Conservation (phyloP, 768 basidiomycete species). For the Vishniacozyma victoriae region DNA sequence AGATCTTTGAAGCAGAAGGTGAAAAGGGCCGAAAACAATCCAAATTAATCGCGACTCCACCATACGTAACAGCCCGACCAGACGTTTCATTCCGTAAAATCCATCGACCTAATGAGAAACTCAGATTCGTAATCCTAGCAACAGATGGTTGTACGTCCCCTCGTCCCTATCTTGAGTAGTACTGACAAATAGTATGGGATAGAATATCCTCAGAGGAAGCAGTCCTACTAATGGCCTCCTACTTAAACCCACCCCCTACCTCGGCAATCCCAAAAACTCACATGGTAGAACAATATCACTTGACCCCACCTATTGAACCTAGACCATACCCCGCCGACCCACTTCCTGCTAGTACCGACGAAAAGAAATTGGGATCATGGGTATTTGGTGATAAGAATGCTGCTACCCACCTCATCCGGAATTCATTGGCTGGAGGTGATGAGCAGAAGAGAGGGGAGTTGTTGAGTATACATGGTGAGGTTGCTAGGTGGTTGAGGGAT, state of each 20-base stretch:
- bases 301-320: conserved; percentile 9
- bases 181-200: conserved; percentile 40
- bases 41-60: conserved; percentile 30
- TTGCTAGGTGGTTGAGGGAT: conserved; percentile 40
- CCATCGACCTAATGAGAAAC: conserved; percentile 27
- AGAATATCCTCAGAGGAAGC: conserved; percentile 45
- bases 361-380: conserved; percentile 22
- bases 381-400: conserved; percentile 43
- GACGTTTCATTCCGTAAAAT: conserved; percentile 41
- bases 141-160: conserved; percentile 44
- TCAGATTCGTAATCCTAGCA: conserved; percentile 44
- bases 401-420: conserved; percentile 45
- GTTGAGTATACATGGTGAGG: conserved; percentile 36
- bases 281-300: conserved; percentile 21
- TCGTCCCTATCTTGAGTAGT: background rate
- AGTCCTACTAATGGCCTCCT: conserved; percentile 36
- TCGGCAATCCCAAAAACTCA: conserved; percentile 30
- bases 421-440: conserved; percentile 36
- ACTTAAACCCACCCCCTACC: conserved; percentile 29
- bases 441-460: conserved; percentile 28
- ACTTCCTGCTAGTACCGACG: conserved; percentile 18
- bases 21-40: conserved; percentile 14
- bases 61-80: conserved; percentile 44
- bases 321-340: conserved; percentile 30
- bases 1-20: conserved; percentile 15